phyloP scores from a whole-genome alignment of 306 rosid species.

The Fragaria vesca region DNA sequence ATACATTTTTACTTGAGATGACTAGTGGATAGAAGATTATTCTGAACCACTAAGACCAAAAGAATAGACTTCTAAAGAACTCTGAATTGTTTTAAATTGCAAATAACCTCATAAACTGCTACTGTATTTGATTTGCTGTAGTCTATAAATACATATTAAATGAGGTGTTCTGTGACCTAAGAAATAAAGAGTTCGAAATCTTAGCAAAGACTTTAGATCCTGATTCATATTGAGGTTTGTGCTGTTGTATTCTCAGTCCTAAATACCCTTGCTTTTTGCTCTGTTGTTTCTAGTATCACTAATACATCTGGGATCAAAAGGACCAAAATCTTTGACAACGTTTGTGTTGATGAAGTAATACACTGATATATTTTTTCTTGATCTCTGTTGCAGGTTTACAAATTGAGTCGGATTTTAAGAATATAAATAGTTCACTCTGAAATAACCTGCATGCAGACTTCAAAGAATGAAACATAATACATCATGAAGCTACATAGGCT shows the following conservation, averaged over 20 bases:
- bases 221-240: neutral
- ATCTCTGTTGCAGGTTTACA: conserved; percentile 61
- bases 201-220: neutral
- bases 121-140: neutral
- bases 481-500: neutral
- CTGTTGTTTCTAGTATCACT: neutral
- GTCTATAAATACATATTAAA: neutral
- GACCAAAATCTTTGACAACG: neutral
- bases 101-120: neutral
- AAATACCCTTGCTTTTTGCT: neutral
- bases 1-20: neutral
- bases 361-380: conserved; percentile 7
- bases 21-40: neutral
- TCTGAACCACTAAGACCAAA: neutral
- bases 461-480: neutral
- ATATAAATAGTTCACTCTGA: conserved; percentile 31
- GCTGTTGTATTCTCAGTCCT: neutral
- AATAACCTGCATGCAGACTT: conserved; percentile 8
- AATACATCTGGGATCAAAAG: neutral
- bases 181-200: neutral
- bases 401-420: conserved; percentile 75
- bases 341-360: neutral
- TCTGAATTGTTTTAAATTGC: neutral
- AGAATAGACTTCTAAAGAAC: neutral
- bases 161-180: neutral